phyloP scores from a whole-genome alignment of 306 rosid genomes.

The Datisca glomerata region DNA sequence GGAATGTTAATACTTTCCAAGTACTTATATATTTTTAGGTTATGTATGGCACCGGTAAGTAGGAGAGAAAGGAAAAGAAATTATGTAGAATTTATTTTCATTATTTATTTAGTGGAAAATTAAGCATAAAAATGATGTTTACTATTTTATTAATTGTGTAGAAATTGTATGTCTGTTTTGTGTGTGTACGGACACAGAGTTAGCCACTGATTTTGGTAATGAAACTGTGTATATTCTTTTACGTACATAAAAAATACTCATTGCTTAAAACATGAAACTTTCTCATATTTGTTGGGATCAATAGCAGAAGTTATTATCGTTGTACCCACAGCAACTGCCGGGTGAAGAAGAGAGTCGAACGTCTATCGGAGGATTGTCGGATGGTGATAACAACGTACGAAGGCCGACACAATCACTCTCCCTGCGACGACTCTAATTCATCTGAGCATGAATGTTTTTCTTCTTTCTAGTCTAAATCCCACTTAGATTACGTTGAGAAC shows the following conservation, averaged over 20 bases:
- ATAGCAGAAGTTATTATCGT: conserved; percentile 77
- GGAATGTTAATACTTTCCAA: no score
- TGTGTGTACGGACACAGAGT: not conserved
- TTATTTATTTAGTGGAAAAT: no score
- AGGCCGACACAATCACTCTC: conserved; percentile 95
- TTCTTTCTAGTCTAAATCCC: conserved; percentile 61
- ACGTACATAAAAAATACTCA: not conserved
- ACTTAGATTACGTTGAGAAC: no score
- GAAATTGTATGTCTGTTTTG: no score
- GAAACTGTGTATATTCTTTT: not conserved
- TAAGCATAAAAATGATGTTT: no score
- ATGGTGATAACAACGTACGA: conserved; percentile 98
- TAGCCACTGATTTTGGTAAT: not conserved
- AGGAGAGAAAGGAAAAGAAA: no score
- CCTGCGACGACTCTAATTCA: conserved; percentile 82
- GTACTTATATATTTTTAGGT: no score
- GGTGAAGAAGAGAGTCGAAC: conserved; percentile 92
- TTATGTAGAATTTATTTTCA: no score
- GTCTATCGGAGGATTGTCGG: conserved; percentile 93
- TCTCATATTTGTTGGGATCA: not conserved
- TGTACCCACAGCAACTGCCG: conserved; percentile 90
- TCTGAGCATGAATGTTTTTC: conserved; percentile 81
- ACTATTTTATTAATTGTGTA: no score
- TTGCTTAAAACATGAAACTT: not conserved
- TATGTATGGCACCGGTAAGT: no score